A percentile compares a stretch with the other conserved stretches of the same genome.
phyloP scores from a whole-genome alignment of 83 land plant species.

The Thuja plicata region DNA sequence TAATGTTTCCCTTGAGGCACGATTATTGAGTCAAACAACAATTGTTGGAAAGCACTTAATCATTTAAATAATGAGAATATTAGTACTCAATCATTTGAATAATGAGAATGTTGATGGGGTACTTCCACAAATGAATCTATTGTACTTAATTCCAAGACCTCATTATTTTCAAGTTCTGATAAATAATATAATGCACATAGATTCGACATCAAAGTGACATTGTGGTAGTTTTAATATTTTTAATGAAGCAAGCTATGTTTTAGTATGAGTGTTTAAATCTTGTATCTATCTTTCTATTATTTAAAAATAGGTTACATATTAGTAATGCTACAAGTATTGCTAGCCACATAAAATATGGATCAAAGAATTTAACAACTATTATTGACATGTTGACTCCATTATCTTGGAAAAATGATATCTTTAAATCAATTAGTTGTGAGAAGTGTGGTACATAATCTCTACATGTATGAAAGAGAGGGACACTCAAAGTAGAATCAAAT shows the following conservation, averaged over 20 bases:
- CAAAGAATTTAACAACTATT: background rate
- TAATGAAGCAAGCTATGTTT: background rate
- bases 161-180: too few species aligned
- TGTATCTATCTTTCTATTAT: background rate
- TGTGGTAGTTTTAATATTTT: too few species aligned
- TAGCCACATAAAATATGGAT: background rate
- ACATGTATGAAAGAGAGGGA: background rate
- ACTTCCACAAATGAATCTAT: background rate
- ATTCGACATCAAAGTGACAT: too few species aligned
- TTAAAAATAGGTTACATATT: too few species aligned
- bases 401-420: background rate
- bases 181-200: too few species aligned
- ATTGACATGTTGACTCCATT: background rate
- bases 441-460: background rate
- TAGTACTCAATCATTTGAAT: background rate
- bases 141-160: background rate
- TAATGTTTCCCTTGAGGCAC: background rate
- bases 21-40: background rate
- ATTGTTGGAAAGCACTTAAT: background rate
- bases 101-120: constrained; percentile 3
- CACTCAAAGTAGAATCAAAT: background rate
- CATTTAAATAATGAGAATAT: background rate
- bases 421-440: background rate
- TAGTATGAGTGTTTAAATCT: background rate
- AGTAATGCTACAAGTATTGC: background rate